phyloP scores from a whole-genome alignment of 768 basidiomycete genomes.

The Amanita muscaria region DNA sequence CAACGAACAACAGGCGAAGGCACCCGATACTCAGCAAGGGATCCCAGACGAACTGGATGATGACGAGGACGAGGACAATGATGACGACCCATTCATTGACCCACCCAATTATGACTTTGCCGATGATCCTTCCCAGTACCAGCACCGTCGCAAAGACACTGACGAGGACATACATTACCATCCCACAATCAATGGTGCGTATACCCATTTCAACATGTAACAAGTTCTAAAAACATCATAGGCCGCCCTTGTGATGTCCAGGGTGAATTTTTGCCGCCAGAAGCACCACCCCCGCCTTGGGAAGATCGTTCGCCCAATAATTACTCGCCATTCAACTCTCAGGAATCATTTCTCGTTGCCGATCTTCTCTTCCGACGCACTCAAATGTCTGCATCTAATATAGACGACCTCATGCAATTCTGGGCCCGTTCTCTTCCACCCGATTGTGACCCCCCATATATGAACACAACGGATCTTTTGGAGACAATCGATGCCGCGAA shows the following conservation, averaged over 20 bases:
- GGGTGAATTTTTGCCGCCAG: neutral
- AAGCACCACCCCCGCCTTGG: neutral
- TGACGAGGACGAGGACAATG: no score
- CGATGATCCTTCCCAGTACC: no score
- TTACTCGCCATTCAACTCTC: neutral
- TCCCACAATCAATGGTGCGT: neutral
- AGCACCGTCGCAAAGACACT: no score
- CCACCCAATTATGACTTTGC: no score
- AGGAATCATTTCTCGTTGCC: constrained; percentile 10
- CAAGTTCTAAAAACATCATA: no score
- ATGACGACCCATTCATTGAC: no score
- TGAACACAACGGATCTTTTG: neutral
- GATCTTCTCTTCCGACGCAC: constrained; percentile 13
- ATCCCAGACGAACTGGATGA: no score
- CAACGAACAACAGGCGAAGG: no score
- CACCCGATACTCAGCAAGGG: no score
- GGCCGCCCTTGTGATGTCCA: neutral
- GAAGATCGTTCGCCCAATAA: neutral
- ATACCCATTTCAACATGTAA: no score
- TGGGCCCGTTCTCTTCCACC: neutral
- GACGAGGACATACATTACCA: no score
- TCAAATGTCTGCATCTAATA: constrained; percentile 13
- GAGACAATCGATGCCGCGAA: constrained; percentile 17
- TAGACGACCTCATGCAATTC: neutral
- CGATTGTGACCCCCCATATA: constrained; percentile 3